Evolutionary conservation across 2,329 filamentous ascomycete species (phyloP).

Genomic region (Mycocentrospora acerina): DNA sequence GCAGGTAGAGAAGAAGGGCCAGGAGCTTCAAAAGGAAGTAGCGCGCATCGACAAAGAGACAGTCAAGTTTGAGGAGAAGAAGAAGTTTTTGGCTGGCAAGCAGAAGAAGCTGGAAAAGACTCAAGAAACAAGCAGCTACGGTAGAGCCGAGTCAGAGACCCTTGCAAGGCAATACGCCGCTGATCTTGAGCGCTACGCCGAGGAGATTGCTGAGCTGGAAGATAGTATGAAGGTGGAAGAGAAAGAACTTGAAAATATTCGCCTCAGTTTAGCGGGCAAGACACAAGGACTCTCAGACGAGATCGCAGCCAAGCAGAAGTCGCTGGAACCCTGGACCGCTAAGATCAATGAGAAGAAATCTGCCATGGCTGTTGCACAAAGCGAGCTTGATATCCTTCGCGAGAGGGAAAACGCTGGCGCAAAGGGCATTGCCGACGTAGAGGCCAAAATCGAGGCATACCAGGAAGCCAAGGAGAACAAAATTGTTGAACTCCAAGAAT

Average conservation of each 20-base stretch:
- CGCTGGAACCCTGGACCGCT: conserved; percentile 92
- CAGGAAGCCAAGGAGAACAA: conserved; percentile 72
- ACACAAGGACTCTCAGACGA: conserved; percentile 92
- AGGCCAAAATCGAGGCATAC: conserved; percentile 74
- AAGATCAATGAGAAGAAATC: conserved; percentile 97
- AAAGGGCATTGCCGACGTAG: conserved; percentile 78
- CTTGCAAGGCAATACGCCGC: conserved; percentile 75
- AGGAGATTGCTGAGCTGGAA: conserved; percentile 77
- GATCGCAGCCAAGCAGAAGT: conserved; percentile 89
- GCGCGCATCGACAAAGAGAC: conserved; percentile 93
- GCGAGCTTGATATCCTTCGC: conserved; percentile 85
- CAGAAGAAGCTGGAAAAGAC: conserved; percentile 93
- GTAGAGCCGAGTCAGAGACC: conserved; percentile 71
- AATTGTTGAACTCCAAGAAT: conserved; percentile 71
- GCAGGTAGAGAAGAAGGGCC: conserved; percentile 75
- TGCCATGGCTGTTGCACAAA: conserved; percentile 89
- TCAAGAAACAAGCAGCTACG: conserved; percentile 73
- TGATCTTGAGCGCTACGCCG: conserved; percentile 74
- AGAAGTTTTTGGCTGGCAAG: conserved; percentile 88
- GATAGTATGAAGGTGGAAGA: conserved; percentile 76
- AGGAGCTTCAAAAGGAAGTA: conserved; percentile 80
- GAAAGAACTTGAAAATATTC: conserved; percentile 76
- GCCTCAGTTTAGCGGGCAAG: conserved; percentile 88
- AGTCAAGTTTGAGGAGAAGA: conserved; percentile 97
- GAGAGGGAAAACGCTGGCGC: conserved; percentile 88